Percentiles rank a stretch among this genome's conserved stretches.
phyloP scores from a whole-genome alignment of 2,329 filamentous ascomycete genomes.

The Beauveria sp. region DNA sequence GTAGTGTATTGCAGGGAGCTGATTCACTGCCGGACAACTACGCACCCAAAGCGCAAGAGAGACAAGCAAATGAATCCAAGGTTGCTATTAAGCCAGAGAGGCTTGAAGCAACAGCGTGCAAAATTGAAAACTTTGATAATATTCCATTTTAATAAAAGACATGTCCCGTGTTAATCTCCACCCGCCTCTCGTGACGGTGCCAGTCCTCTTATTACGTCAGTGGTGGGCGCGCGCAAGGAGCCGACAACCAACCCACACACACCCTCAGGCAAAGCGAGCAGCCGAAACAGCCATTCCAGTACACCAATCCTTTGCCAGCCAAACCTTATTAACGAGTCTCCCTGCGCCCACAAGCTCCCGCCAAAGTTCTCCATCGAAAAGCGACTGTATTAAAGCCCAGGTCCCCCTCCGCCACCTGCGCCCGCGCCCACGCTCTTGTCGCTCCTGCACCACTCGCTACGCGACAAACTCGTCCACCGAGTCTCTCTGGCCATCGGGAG shows the following conservation, averaged over 20 bases:
- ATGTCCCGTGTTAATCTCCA: no score
- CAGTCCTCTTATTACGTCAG: neutral
- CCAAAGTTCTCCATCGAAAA: neutral
- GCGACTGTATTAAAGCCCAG: neutral
- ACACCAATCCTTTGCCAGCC: neutral
- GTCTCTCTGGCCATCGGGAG: constrained; percentile 4
- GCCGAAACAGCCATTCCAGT: neutral
- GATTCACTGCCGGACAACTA: no score
- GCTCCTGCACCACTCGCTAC: neutral
- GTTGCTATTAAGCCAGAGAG: no score
- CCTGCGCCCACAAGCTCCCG: neutral
- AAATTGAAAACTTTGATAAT: no score
- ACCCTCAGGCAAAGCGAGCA: neutral
- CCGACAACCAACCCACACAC: neutral
- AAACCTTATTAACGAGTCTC: neutral
- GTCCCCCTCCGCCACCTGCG: neutral
- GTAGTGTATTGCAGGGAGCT: no score
- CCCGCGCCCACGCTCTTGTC: neutral
- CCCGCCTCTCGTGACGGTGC: no score
- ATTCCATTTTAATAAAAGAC: no score
- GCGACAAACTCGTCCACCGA: neutral
- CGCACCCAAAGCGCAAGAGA: no score
- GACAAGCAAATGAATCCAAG: no score
- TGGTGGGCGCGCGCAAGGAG: neutral
- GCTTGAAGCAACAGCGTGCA: no score